A percentile compares a stretch with the other conserved stretches of the same genome.
phyloP scores from a whole-genome alignment of 2,329 filamentous ascomycete species.

The Hortaea sp. region DNA sequence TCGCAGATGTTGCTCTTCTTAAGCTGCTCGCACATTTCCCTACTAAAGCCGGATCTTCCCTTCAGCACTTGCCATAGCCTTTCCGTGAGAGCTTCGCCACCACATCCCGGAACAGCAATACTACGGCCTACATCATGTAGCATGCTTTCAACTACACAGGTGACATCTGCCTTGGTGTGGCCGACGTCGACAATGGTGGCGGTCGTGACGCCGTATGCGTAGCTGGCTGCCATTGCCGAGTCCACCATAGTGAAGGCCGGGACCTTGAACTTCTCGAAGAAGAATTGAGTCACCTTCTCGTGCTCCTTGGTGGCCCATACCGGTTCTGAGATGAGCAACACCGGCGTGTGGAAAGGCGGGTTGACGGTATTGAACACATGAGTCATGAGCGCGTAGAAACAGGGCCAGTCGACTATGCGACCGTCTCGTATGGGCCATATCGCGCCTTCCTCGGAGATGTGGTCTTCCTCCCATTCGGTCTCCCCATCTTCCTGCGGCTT shows the following conservation, averaged over 20 bases:
- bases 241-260: constrained; percentile 87
- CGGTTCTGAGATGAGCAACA: constrained; percentile 81
- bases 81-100: constrained; percentile 78
- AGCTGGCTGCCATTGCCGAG: constrained; percentile 69
- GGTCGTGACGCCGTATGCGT: constrained; percentile 70
- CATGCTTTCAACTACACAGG: constrained; percentile 73
- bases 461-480: constrained; percentile 75
- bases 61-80: constrained; percentile 57
- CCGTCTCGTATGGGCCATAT: constrained; percentile 78
- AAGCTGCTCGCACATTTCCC: constrained; percentile 56
- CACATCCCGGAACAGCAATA: constrained; percentile 55
- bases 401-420: constrained; percentile 78
- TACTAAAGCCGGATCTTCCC: constrained; percentile 44
- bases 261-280: constrained; percentile 95
- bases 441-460: constrained; percentile 76
- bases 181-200: constrained; percentile 88
- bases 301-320: constrained; percentile 82
- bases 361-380: constrained; percentile 85
- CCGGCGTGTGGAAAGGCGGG: constrained; percentile 86
- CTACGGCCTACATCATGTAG: constrained; percentile 60
- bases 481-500: constrained; percentile 46
- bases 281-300: constrained; percentile 81
- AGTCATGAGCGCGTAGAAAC: constrained; percentile 85
- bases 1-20: constrained; percentile 56
- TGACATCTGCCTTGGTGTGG: constrained; percentile 84